Conservation (phyloP, 768 basidiomycete species). For the Suillus alpinus region DNA sequence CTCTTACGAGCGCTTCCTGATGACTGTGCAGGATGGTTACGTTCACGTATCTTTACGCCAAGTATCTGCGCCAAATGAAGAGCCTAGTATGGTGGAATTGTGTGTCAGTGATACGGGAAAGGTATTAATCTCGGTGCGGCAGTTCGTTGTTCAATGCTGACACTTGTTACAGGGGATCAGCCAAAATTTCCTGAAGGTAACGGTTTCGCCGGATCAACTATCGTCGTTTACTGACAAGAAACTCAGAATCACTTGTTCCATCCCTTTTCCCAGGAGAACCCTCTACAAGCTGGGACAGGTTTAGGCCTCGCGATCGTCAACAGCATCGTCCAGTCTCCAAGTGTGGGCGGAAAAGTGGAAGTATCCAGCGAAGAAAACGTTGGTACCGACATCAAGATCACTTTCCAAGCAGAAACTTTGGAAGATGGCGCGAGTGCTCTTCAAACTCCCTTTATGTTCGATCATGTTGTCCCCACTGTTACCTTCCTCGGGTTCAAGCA, state of each 20-base stretch:
- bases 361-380: slow-evolving; percentile 89
- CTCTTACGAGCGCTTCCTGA: neutral
- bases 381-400: slow-evolving; percentile 90
- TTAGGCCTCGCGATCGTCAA: slow-evolving; percentile 94
- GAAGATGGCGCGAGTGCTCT: slow-evolving; percentile 39
- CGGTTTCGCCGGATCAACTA: neutral
- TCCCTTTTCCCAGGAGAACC: slow-evolving; percentile 96
- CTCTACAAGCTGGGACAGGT: slow-evolving; percentile 88
- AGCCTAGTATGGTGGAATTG: slow-evolving; percentile 75
- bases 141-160: slow-evolving; percentile 4
- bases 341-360: slow-evolving; percentile 87
- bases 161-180: slow-evolving; percentile 67
- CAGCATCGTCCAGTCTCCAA: slow-evolving; percentile 83
- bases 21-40: slow-evolving; percentile 65
- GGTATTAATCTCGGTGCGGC: slow-evolving; percentile 35
- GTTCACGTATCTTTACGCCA: slow-evolving; percentile 84
- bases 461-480: slow-evolving; percentile 46
- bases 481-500: slow-evolving; percentile 73
- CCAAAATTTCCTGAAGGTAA: slow-evolving; percentile 85
- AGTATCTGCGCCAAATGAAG: slow-evolving; percentile 52
- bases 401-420: slow-evolving; percentile 67
- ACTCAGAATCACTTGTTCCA: slow-evolving; percentile 89
- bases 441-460: slow-evolving; percentile 46
- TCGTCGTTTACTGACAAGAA: slow-evolving; percentile 2
- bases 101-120: slow-evolving; percentile 89